Percentiles rank a stretch among this genome's conserved stretches.
Evolutionary conservation across 306 rosid species (phyloP).

Genomic region (Lagenaria siceraria): DNA sequence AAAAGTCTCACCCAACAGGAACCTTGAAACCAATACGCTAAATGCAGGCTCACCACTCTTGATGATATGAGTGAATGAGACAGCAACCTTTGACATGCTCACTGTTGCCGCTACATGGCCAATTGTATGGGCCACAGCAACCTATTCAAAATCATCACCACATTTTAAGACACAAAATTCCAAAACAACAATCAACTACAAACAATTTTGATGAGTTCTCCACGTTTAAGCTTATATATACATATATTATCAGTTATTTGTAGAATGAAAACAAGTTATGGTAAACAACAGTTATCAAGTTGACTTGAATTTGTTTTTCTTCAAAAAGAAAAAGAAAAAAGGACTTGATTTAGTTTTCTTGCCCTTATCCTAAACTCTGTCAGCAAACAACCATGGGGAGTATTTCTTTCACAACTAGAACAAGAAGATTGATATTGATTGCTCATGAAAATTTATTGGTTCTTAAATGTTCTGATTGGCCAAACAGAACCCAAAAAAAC

Average conservation of each 20-base stretch:
- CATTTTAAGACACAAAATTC: not conserved
- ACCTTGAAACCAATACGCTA: constrained; percentile 80
- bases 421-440: not conserved
- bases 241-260: not conserved
- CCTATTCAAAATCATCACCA: constrained; percentile 24
- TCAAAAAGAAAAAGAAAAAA: not conserved
- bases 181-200: not conserved
- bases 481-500: constrained; percentile 14
- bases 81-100: constrained; percentile 98
- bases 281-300: not conserved
- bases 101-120: constrained; percentile 97
- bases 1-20: constrained; percentile 79
- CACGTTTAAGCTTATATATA: not conserved
- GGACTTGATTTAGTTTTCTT: constrained; percentile 16
- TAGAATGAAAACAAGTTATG: not conserved
- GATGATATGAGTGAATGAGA: constrained; percentile 92
- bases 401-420: not conserved
- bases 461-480: not conserved
- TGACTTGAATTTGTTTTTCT: not conserved
- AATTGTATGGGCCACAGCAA: constrained; percentile 92
- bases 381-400: constrained; percentile 32
- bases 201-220: not conserved
- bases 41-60: constrained; percentile 99
- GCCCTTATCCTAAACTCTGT: constrained; percentile 4
- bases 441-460: not conserved